A percentile compares a stretch with the other conserved stretches of the same genome.
phyloP scores from a whole-genome alignment of 176 grass and related monocot genomes.

The Thalia dealbata region DNA sequence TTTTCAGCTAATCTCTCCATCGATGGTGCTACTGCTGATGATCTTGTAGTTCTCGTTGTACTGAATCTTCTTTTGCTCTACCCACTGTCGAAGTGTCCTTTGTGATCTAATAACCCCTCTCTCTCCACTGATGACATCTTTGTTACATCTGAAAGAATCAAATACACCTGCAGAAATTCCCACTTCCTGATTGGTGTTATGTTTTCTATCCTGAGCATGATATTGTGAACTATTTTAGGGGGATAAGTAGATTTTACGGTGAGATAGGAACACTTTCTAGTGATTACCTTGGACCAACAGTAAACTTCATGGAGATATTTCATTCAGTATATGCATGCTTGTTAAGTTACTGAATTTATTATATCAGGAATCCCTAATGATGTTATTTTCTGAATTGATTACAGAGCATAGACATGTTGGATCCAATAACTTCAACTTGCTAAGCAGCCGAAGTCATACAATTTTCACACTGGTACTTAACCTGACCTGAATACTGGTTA shows the following conservation, averaged over 20 bases:
- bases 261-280: background rate
- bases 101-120: too few species aligned
- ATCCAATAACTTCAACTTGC: conserved; percentile 93
- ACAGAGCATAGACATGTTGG: conserved; percentile 99
- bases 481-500: background rate
- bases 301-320: background rate
- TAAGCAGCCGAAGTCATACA: conserved; percentile 99
- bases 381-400: conserved; percentile 24
- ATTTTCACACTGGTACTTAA: conserved; percentile 95
- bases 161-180: too few species aligned
- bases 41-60: too few species aligned
- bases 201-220: too few species aligned
- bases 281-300: background rate
- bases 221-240: too few species aligned
- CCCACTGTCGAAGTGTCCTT: too few species aligned
- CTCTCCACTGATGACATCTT: too few species aligned
- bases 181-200: too few species aligned
- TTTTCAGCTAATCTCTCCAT: too few species aligned
- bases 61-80: too few species aligned
- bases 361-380: conserved; percentile 10
- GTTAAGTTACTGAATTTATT: background rate
- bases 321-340: background rate
- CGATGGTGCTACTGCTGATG: too few species aligned
- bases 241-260: background rate
- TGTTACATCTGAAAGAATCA: too few species aligned